These are phyloP conservation scores for Penicillium canescens DNA, from an alignment of 495 filamentous ascomycete species.

Conservation along the genomic window DNA sequence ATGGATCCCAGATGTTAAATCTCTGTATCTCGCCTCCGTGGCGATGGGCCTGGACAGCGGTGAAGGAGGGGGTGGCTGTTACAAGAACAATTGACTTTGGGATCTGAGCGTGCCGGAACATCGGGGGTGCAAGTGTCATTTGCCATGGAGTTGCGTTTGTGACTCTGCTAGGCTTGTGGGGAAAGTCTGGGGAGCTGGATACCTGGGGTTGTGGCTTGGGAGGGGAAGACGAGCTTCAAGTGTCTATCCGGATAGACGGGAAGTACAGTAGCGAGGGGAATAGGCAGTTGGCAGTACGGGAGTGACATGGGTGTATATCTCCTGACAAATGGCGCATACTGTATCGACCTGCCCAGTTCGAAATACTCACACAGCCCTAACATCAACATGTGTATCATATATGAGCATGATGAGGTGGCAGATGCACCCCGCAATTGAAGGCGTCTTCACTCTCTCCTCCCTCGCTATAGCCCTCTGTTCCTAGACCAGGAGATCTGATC, in stretches of 20 bases:
- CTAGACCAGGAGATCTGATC: not conserved
- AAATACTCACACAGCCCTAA: no score
- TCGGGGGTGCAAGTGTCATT: slow-evolving; percentile 1
- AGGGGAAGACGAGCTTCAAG: slow-evolving; percentile 1
- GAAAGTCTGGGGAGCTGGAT: slow-evolving; percentile 3
- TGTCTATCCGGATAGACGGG: not conserved
- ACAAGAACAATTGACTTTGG: slow-evolving; percentile 23
- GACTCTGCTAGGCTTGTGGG: no score
- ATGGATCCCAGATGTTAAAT: no score
- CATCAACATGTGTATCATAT: not conserved
- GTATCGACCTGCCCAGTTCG: no score
- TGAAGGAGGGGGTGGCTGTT: slow-evolving; percentile 13
- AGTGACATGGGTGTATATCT: no score
- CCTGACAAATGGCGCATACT: no score
- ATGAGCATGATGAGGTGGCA: slow-evolving; percentile 18
- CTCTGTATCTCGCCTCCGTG: slow-evolving; percentile 1
- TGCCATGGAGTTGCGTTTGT: no score
- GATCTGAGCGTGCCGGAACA: slow-evolving; percentile 17
- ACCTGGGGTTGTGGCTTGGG: slow-evolving; percentile 8
- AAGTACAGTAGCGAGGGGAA: no score
- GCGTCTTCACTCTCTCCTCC: not conserved
- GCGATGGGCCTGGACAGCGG: slow-evolving; percentile 8
- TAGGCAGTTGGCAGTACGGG: no score
- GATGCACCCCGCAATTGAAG: slow-evolving; percentile 27
- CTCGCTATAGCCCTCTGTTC: not conserved